Evolutionary conservation across 306 rosid species (phyloP), one percentile per base, ranked within the genome.

Genomic region (Glycine tomentella): DNA sequence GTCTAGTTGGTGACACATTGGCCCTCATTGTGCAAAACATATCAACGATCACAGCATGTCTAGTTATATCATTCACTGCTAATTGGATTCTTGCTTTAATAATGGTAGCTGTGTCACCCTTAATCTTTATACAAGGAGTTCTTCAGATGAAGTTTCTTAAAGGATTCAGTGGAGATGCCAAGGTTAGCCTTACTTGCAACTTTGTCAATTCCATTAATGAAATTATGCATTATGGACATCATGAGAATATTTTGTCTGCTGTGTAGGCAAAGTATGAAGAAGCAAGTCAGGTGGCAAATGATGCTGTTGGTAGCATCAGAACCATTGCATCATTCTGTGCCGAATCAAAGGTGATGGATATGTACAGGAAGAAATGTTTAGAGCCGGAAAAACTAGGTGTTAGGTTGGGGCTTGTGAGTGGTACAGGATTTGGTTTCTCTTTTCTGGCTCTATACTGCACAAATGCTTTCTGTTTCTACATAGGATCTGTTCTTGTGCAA

Each of bases 321-420:
- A 93, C 98, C 3, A 91, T 95, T 34, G 99, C 97, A 63, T 93
- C 98, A 71, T 95, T 95, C 84, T 91, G 98, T 75, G 89, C 99
- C 16, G 99, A 95, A 66, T 38, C 82, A 56, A 95, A 93, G 85
- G 99, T 95, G 59, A 90, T 91, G 93, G 91, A 86, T 10, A 83
- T 91, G 81, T 95, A 90, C 49, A 51, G 53, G 49, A 86, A 85
- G 74, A 95, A 93, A 66, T 93, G 96, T 40, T 76, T 83, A 33
- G 90, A 64, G 13, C 97, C 99, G 7, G 79, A 78, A 79, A 83
- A 87, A 55, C 86, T 83, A 13, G 99, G 98, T 64, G 84, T 90
- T 64, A 84, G 91, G 13, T 66, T 84, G 84, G 99, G 99, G 69
- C 70, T 95, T 16, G 72, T 91, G 10, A 93, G 98, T 31, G 99